Evolutionary conservation across 2,329 filamentous ascomycete species (phyloP).

Genomic region (Fusarium mexicanum): DNA sequence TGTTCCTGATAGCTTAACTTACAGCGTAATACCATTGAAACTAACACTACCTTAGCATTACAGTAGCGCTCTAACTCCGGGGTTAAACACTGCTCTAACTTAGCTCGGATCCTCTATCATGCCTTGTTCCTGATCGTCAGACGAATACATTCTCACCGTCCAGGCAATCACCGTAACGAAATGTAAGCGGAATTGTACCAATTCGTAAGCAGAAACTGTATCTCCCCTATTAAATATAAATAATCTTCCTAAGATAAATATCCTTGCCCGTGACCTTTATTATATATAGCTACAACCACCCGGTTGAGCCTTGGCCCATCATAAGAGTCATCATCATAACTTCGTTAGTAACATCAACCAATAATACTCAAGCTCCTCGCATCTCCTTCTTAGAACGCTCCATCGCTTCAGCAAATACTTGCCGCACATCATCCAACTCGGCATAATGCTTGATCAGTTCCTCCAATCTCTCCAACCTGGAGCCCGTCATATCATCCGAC

Average conservation of each 20-base stretch:
- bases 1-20: constrained; percentile 9
- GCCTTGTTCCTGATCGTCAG: constrained; percentile 13
- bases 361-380: not conserved
- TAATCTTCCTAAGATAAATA: not conserved
- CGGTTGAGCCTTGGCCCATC: not conserved
- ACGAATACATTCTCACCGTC: not conserved
- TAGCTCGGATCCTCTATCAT: constrained; percentile 8
- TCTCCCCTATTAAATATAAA: constrained; percentile 8
- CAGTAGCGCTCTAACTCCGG: not conserved
- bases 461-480: constrained; percentile 15
- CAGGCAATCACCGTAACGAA: not conserved
- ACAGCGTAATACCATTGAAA: not conserved
- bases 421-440: constrained; percentile 23
- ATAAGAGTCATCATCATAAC: constrained; percentile 23
- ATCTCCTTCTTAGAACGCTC: constrained; percentile 26
- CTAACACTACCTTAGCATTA: not conserved
- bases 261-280: not conserved
- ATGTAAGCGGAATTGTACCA: not conserved
- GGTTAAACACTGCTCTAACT: constrained; percentile 13
- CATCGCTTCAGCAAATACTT: constrained; percentile 20
- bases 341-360: constrained; percentile 10
- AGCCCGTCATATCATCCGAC: constrained; percentile 2
- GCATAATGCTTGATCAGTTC: constrained; percentile 20
- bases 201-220: not conserved
- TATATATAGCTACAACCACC: constrained; percentile 3